phyloP scores from a whole-genome alignment of 164 flowering plant species.

The Sextonia rubra region DNA sequence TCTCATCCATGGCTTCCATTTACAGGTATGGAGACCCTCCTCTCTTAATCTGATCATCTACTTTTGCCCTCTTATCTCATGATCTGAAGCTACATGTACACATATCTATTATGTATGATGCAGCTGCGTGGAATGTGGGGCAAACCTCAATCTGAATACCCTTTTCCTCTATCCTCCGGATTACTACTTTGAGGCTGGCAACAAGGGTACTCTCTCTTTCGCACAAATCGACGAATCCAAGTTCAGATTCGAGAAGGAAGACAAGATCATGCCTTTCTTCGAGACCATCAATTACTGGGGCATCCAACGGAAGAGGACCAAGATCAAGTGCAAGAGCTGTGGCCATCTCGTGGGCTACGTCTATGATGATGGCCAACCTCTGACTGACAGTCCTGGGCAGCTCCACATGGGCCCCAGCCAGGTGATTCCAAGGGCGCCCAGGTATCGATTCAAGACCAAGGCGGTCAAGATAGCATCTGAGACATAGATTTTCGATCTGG shows the following conservation, averaged over 20 bases:
- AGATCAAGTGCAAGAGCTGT: slow-evolving; percentile 68
- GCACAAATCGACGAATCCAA: slow-evolving; percentile 55
- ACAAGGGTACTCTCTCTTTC: slow-evolving; percentile 83
- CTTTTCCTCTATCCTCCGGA: slow-evolving; percentile 61
- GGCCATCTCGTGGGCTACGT: slow-evolving; percentile 64
- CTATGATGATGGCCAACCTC: slow-evolving; percentile 92
- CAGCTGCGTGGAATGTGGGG: slow-evolving; percentile 62
- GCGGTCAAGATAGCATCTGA: slow-evolving; percentile 37
- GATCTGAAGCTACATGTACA: neutral
- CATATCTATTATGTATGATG: neutral
- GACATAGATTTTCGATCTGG: slow-evolving; percentile 8
- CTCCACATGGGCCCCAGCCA: slow-evolving; percentile 88
- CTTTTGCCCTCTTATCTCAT: neutral
- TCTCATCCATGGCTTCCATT: slow-evolving; percentile 44
- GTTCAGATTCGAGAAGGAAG: slow-evolving; percentile 68
- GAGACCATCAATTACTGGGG: slow-evolving; percentile 98
- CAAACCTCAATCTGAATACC: slow-evolving; percentile 58
- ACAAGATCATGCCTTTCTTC: slow-evolving; percentile 84
- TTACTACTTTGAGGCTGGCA: slow-evolving; percentile 91
- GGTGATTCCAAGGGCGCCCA: slow-evolving; percentile 79
- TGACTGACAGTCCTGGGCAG: slow-evolving; percentile 68
- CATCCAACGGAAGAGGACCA: slow-evolving; percentile 70
- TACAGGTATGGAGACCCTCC: slow-evolving; percentile 25
- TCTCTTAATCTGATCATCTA: neutral
- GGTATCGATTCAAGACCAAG: slow-evolving; percentile 81